phyloP scores from a whole-genome alignment of 2,329 filamentous ascomycete genomes.

The Fusarium pseudograminearum region DNA sequence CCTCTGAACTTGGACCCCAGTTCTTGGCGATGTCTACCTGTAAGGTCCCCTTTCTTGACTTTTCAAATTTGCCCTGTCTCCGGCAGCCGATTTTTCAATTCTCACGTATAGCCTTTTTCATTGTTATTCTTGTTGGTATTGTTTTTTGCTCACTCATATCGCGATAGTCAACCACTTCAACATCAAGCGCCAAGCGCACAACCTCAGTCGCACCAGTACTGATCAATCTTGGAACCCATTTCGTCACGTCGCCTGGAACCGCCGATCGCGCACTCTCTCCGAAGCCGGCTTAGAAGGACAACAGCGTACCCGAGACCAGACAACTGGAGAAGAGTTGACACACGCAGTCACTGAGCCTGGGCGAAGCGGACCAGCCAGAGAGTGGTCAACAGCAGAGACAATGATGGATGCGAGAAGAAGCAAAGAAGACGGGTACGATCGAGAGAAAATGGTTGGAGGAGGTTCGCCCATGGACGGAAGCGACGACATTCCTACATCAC shows the following conservation, averaged over 20 bases:
- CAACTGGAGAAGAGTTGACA: conserved; percentile 49
- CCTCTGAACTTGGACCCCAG: conserved; percentile 23
- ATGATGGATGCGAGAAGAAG: conserved; percentile 36
- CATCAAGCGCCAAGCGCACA: conserved; percentile 60
- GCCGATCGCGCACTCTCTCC: conserved; percentile 41
- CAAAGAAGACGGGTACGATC: conserved; percentile 26
- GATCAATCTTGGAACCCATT: conserved; percentile 60
- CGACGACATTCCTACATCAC: conserved; percentile 37
- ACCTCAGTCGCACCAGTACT: conserved; percentile 55
- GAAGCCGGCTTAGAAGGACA: conserved; percentile 53
- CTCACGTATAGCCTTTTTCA: background rate
- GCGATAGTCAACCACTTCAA: conserved; percentile 59
- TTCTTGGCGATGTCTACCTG: conserved; percentile 43
- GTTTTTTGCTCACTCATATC: conserved; percentile 8
- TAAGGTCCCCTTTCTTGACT: conserved; percentile 32
- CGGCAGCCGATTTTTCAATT: background rate
- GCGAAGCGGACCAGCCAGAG: conserved; percentile 39
- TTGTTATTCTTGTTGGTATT: background rate
- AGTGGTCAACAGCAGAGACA: conserved; percentile 46
- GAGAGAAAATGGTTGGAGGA: conserved; percentile 29
- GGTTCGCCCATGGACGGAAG: conserved; percentile 33
- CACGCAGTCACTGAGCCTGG: conserved; percentile 53
- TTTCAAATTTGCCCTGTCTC: conserved; percentile 1
- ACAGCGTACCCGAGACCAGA: conserved; percentile 35
- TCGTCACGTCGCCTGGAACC: conserved; percentile 56